Percentiles rank a stretch among this genome's conserved stretches.
phyloP scores from a whole-genome alignment of 2,329 filamentous ascomycete species.

The Cordyceps cateniannulata region DNA sequence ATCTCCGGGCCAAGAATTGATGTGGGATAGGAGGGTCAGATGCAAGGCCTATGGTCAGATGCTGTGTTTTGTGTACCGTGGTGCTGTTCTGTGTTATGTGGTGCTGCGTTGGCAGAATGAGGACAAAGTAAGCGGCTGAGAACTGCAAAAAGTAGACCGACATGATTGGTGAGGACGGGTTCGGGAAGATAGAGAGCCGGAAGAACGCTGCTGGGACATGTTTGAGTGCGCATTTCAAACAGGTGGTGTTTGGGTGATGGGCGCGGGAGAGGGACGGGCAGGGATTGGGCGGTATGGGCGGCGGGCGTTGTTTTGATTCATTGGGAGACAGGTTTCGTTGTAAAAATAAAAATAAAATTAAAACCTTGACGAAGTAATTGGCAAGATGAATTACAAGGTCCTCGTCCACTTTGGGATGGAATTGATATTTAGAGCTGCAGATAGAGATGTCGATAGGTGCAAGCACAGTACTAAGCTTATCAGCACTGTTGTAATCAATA shows the following conservation, averaged over 20 bases:
- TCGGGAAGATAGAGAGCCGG: not conserved
- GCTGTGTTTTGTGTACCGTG: not conserved
- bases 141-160: not conserved
- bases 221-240: conserved; percentile 1
- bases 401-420: not conserved
- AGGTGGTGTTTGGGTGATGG: not conserved
- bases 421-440: not conserved
- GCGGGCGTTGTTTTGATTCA: not conserved
- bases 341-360: too few relatives aligned
- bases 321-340: not conserved
- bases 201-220: not conserved
- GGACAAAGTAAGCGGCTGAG: not conserved
- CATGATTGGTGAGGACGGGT: not conserved
- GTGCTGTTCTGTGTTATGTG: too few relatives aligned
- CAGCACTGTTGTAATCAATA: not conserved
- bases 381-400: too few relatives aligned
- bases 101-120: too few relatives aligned
- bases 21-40: not conserved
- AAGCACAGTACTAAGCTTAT: not conserved
- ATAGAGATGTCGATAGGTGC: not conserved
- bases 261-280: not conserved
- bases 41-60: not conserved
- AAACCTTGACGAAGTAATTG: not conserved
- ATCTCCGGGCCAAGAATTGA: not conserved
- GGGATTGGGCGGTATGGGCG: not conserved